These are phyloP conservation scores for Candolleomyces eurysporus DNA, from an alignment of 768 basidiomycete genomes.

Conservation along the genomic window DNA sequence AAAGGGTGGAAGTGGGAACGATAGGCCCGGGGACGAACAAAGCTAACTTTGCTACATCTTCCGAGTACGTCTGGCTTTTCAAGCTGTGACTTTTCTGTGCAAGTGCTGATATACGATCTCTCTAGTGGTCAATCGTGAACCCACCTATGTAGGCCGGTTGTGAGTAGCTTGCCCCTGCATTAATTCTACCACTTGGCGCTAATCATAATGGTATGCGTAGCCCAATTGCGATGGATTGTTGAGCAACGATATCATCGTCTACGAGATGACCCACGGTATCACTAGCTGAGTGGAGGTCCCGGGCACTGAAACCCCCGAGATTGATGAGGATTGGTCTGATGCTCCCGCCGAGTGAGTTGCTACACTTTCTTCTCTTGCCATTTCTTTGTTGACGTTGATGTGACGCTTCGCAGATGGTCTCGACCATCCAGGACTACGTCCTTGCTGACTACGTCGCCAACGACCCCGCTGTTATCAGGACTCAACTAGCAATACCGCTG, in stretches of 20 bases:
- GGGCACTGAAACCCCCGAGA: slow-evolving; percentile 63
- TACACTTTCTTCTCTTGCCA: background rate
- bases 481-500: no score
- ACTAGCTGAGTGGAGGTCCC: slow-evolving; percentile 47
- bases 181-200: no score
- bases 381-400: background rate
- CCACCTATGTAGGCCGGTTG: slow-evolving; percentile 25
- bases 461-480: slow-evolving; percentile 49
- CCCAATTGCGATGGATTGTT: slow-evolving; percentile 37
- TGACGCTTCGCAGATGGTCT: slow-evolving; percentile 41
- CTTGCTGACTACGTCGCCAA: slow-evolving; percentile 55
- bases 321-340: slow-evolving; percentile 49
- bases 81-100: background rate
- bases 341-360: background rate
- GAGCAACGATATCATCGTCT: slow-evolving; percentile 53
- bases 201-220: background rate
- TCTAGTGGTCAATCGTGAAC: slow-evolving; percentile 37
- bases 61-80: slow-evolving; percentile 25
- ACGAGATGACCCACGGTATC: slow-evolving; percentile 48
- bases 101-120: background rate
- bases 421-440: slow-evolving; percentile 34
- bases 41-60: slow-evolving; percentile 39
- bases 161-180: background rate
- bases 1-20: slow-evolving; percentile 48
- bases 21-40: slow-evolving; percentile 47